A percentile compares a stretch with the other conserved stretches of the same genome.
phyloP scores from a whole-genome alignment of 768 basidiomycete genomes.

The Scleroderma bovista region DNA sequence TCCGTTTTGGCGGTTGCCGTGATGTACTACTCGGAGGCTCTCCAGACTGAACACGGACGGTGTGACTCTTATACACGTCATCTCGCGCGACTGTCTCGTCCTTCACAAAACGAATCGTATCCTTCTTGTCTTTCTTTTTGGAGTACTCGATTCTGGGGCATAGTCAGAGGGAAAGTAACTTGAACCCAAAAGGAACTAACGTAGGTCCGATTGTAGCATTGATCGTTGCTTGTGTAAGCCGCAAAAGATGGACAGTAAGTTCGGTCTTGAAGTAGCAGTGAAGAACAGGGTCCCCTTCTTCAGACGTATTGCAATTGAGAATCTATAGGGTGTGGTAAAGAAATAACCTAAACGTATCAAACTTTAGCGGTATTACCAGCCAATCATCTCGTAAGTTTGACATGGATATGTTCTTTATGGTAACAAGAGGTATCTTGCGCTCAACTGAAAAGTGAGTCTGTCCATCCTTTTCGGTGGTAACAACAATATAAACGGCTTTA shows the following conservation, averaged over 20 bases:
- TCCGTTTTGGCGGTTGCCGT: constrained; percentile 78
- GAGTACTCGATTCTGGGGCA: constrained; percentile 71
- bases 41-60: constrained; percentile 82
- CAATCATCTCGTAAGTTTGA: constrained; percentile 93
- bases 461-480: constrained; percentile 60
- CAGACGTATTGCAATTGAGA: constrained; percentile 70
- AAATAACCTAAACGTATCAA: background rate
- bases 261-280: constrained; percentile 96
- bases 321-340: constrained; percentile 39
- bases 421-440: constrained; percentile 83
- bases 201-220: constrained; percentile 67
- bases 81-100: constrained; percentile 78
- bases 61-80: constrained; percentile 91
- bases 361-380: constrained; percentile 53
- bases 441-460: constrained; percentile 56
- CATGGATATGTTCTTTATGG: constrained; percentile 81
- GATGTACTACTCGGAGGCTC: constrained; percentile 80
- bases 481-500: constrained; percentile 79
- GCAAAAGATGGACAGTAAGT: constrained; percentile 74
- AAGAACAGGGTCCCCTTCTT: constrained; percentile 93
- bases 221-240: constrained; percentile 72
- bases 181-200: constrained; percentile 42
- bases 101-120: constrained; percentile 80
- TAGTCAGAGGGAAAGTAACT: constrained; percentile 8
- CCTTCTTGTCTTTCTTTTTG: constrained; percentile 97